Evolutionary conservation across 306 rosid species (phyloP).

Genomic region (Albizia julibrissin): DNA sequence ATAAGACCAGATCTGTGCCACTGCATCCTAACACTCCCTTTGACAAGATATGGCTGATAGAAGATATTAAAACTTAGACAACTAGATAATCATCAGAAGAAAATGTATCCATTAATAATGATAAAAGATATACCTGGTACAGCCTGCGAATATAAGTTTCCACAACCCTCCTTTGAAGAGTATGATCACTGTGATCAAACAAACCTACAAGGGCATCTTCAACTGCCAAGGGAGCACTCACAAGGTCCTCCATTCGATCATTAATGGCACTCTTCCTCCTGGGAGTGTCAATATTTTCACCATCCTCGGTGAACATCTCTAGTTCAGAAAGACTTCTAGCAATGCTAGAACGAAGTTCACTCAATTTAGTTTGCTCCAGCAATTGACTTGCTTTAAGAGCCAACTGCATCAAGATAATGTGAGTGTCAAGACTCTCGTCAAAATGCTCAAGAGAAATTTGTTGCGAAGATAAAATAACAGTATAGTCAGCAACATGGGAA

Average conservation of each 20-base stretch:
- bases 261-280: constrained; percentile 97
- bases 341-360: constrained; percentile 96
- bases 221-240: constrained; percentile 96
- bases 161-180: constrained; percentile 97
- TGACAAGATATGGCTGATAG: constrained; percentile 94
- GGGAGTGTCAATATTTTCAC: constrained; percentile 98
- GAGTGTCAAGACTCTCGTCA: neutral
- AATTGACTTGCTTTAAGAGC: constrained; percentile 98
- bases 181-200: constrained; percentile 98
- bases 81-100: constrained; percentile 23
- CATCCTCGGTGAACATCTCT: constrained; percentile 99
- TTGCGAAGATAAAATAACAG: neutral
- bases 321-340: constrained; percentile 99
- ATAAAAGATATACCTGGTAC: constrained; percentile 72
- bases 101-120: constrained; percentile 10
- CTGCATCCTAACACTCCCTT: constrained; percentile 98
- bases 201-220: constrained; percentile 99
- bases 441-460: neutral
- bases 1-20: constrained; percentile 98
- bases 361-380: constrained; percentile 94
- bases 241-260: constrained; percentile 99
- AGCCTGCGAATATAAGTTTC: constrained; percentile 95
- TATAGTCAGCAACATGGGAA: constrained; percentile 8
- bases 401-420: constrained; percentile 62
- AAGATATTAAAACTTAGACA: constrained; percentile 40